These are phyloP conservation scores for Pythium sp. DNA, from an alignment of 352 stramenopile genomes.

Conservation along the genomic window DNA sequence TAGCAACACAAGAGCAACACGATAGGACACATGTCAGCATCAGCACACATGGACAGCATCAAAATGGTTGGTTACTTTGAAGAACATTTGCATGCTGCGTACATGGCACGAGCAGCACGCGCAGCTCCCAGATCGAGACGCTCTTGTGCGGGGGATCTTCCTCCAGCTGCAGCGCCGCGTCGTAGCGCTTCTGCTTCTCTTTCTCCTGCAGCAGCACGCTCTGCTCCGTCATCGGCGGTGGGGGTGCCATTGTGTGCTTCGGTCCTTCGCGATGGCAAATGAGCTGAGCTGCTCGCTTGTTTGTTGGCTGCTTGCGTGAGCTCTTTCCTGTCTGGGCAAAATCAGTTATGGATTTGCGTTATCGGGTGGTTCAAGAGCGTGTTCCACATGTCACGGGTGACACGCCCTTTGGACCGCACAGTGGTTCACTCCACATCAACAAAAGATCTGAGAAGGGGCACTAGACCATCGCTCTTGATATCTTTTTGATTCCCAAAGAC, in stretches of 20 bases:
- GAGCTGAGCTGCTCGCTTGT: too few species aligned
- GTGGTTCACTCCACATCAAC: too few species aligned
- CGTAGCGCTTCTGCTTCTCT: constrained; percentile 4
- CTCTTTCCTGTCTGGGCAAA: too few species aligned
- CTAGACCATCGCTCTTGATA: too few species aligned
- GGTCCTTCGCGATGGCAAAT: not conserved
- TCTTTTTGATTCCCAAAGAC: too few species aligned
- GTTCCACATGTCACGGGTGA: too few species aligned
- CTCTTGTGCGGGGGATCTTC: constrained; percentile 21
- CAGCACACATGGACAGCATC: not conserved
- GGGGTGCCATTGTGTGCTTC: not conserved
- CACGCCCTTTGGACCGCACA: too few species aligned
- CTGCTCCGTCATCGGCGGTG: constrained; percentile 28
- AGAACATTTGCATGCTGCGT: constrained; percentile 9
- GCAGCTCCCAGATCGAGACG: constrained; percentile 57
- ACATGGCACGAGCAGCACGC: constrained; percentile 74
- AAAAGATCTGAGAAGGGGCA: too few species aligned
- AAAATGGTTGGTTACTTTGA: not conserved
- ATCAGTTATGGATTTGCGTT: too few species aligned
- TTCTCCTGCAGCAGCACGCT: constrained; percentile 33
- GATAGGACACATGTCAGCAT: not conserved
- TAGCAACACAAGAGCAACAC: constrained; percentile 19
- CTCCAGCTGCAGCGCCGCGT: constrained; percentile 19
- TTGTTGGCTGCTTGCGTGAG: too few species aligned
- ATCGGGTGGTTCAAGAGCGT: too few species aligned